Evolutionary conservation across 139 green algal genomes (phyloP), one percentile per base, ranked within the genome.

Genomic region (Bryopsis sp.): DNA sequence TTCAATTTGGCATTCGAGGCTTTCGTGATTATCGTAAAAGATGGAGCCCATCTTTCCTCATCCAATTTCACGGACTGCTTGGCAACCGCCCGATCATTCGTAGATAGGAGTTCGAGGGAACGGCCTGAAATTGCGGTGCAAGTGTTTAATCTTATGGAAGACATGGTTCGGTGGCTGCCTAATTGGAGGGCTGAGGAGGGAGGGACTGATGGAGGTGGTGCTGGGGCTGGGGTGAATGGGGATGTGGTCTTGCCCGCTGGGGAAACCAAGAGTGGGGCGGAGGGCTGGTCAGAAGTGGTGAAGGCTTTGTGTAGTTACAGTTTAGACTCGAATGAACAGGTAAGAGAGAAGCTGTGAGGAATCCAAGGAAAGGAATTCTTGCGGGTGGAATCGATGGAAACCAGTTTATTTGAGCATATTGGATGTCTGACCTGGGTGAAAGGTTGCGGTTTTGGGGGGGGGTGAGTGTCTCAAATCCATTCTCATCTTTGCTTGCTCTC

Each of bases 11-110:
- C 31, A 7, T 3, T 54, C 7, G 62, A 69, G 5, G 32, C 62
- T 4, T 38, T 69, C 5, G 26, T 31, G 6, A 32, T 36, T 6
- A 54, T 69, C n/a, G 62, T 37, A 24, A 69, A 57, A 38, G 43
- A 69, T 38, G 62, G 62, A 50, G 62, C 39, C 5, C 37, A 69
- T 37, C 39, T 69, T 36, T 36, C 62, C 26, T 4, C 62, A 33
- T 35, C 37, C 7, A 69, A 69, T 36, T 69, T 69, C 62, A 11
- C 43, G 39, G 15, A 35, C 7, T 24, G 39, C 8, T 8, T 69
- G 62, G 11, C 43, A 54, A 54, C 43, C 15, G 43, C 43, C 43
- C 43, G 43, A 11, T 54, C 43, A 19, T 54, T 54, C 19, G 43
- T 54, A 26, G 43, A 54, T 11, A 11, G 43, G 15, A 54, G 15